A percentile compares a stretch with the other conserved stretches of the same genome.
These are phyloP conservation scores for Cladosporium phlei DNA, from an alignment of 2,329 filamentous ascomycete genomes.

Conservation along the genomic window DNA sequence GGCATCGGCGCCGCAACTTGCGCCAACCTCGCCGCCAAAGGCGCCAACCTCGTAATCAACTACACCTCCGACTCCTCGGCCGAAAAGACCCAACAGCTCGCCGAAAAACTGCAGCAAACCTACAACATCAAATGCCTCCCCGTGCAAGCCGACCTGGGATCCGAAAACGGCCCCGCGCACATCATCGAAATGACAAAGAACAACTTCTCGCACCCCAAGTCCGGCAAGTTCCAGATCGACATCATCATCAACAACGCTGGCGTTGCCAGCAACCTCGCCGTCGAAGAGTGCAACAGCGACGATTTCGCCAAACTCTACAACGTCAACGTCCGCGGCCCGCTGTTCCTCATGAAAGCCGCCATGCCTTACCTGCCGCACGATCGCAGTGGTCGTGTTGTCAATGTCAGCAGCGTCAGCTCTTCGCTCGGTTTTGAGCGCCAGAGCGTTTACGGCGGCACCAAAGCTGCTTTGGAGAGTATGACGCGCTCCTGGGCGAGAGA, in stretches of 20 bases:
- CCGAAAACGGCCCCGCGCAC: conserved; percentile 54
- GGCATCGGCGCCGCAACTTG: conserved; percentile 69
- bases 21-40: conserved; percentile 68
- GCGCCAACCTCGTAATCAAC: conserved; percentile 64
- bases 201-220: conserved; percentile 53
- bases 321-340: conserved; percentile 76
- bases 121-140: conserved; percentile 58
- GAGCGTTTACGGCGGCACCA: conserved; percentile 61
- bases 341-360: conserved; percentile 71
- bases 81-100: conserved; percentile 49
- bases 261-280: conserved; percentile 57
- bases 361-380: conserved; percentile 65
- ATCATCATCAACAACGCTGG: conserved; percentile 88
- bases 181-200: conserved; percentile 57
- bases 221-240: conserved; percentile 63
- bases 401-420: conserved; percentile 55
- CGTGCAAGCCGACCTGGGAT: conserved; percentile 68
- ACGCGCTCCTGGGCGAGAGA: conserved; percentile 64
- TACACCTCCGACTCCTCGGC: conserved; percentile 63
- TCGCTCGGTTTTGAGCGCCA: conserved; percentile 55
- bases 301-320: conserved; percentile 70
- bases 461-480: conserved; percentile 64
- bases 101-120: conserved; percentile 49
- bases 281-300: conserved; percentile 57
- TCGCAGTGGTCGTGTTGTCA: conserved; percentile 61